Evolutionary conservation across 352 stramenopile genomes (phyloP), one percentile per base, ranked within the genome.

Genomic region (Phytopythium boreale): DNA sequence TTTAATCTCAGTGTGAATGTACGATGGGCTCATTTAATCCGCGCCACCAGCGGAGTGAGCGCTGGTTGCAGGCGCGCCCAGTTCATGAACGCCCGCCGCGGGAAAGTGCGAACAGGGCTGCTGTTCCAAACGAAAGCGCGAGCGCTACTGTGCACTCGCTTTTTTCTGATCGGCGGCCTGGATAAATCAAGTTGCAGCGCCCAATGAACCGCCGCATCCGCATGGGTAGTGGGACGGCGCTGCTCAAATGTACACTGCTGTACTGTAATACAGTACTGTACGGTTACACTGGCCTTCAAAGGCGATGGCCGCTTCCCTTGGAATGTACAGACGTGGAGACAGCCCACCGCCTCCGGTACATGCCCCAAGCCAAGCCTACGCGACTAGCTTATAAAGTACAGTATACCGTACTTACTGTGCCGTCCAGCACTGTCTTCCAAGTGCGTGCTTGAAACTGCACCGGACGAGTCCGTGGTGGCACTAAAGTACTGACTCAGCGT

Each of bases 101-200:
- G 19, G 43, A 26, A 49, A 49, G 43, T n/a, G 37, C 17, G 37
- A 14, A 10, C 10, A 17, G 37, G 8, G 4, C 39, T 46, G 39
- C 39, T 46, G 39, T n/a, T 46, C 39, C 14, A 2, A n/a, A 15
- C 43, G 20, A 49, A 49, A 49, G 43, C 43, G 14, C 39, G 15
- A 5, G 9, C 43, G 20, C 43, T n/a, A 46, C 39, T 46, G 37
- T 43, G 41, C 7, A 17, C 41, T 22, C 41, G 0, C 20, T 26
- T 49, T 24, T 49, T 26, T 49, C 43, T 49, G 43, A 49, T 49
- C 43, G 43, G 43, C 19, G 6, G 4, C 20, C 7, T 10, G 20
- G 39, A 49, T 49, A 49, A 49, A 49, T 49, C 43, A 49, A 49
- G 43, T 49, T n/a, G 43, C 43, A n/a, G 43, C 39, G n/a, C 39